Percentiles rank a stretch among this genome's conserved stretches.
Conservation (phyloP, 1,284 basidiomycete genomes). For the Anthracocystis setariae region DNA sequence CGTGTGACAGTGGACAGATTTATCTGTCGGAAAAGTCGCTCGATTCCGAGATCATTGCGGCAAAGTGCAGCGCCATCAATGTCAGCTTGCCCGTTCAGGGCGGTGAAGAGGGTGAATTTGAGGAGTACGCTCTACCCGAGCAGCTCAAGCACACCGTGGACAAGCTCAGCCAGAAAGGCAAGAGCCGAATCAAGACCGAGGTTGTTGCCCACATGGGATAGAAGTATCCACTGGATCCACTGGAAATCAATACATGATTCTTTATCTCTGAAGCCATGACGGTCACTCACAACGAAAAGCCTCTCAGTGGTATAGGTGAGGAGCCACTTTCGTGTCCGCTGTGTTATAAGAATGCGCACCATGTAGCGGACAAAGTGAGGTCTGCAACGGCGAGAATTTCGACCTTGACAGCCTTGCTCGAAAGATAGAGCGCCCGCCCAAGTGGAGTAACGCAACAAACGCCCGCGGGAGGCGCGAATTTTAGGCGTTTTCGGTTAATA, state of each 20-base stretch:
- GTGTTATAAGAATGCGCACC: too few species aligned
- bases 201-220: slow-evolving; percentile 62
- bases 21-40: slow-evolving; percentile 88
- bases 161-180: slow-evolving; percentile 78
- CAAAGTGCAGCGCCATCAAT: slow-evolving; percentile 95
- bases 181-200: slow-evolving; percentile 68
- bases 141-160: slow-evolving; percentile 89
- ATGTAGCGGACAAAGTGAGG: too few species aligned
- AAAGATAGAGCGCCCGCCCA: too few species aligned
- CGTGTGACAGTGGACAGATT: slow-evolving; percentile 92
- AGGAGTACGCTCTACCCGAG: slow-evolving; percentile 91
- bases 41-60: slow-evolving; percentile 86
- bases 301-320: too few species aligned
- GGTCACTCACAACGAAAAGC: too few species aligned
- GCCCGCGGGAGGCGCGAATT: background rate
- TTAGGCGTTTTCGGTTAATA: background rate
- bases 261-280: too few species aligned
- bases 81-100: slow-evolving; percentile 86
- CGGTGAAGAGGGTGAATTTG: slow-evolving; percentile 90
- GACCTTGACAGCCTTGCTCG: too few species aligned
- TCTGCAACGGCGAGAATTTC: too few species aligned
- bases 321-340: too few species aligned
- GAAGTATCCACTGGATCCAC: background rate
- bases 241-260: background rate
- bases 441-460: too few species aligned